These are phyloP conservation scores for Phytophthora fragariae DNA, from an alignment of 352 stramenopile species.

Conservation along the genomic window DNA sequence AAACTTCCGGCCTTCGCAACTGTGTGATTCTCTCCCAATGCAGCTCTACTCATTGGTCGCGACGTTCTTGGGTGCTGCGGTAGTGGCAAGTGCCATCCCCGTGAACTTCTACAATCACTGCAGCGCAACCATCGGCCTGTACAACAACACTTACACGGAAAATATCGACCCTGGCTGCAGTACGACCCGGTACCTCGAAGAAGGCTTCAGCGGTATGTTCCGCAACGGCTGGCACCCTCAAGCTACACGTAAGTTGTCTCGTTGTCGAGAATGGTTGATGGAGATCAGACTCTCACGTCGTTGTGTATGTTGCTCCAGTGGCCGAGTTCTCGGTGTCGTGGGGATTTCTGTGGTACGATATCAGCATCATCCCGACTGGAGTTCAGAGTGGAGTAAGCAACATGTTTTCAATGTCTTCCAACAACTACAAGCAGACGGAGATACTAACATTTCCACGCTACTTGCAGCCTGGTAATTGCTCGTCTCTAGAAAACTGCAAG, in stretches of 20 bases:
- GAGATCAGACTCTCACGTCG: neutral
- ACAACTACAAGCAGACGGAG: neutral
- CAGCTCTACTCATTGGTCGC: slow-evolving; percentile 14
- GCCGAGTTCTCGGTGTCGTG: slow-evolving; percentile 56
- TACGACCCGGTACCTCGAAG: slow-evolving; percentile 38
- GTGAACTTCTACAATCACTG: slow-evolving; percentile 72
- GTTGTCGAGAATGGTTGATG: neutral
- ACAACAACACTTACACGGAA: slow-evolving; percentile 56
- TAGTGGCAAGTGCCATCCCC: slow-evolving; percentile 38
- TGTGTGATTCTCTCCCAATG: slow-evolving; percentile 4
- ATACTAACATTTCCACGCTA: neutral
- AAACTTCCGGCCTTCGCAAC: slow-evolving; percentile 6
- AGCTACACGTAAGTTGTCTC: slow-evolving; percentile 46
- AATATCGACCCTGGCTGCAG: slow-evolving; percentile 44
- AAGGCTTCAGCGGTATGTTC: slow-evolving; percentile 74
- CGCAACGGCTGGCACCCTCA: slow-evolving; percentile 61
- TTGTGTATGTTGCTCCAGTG: slow-evolving; percentile 31
- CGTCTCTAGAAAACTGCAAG: slow-evolving; percentile 50
- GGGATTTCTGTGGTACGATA: slow-evolving; percentile 67
- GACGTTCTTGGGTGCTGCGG: slow-evolving; percentile 6
- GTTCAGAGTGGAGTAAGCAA: slow-evolving; percentile 34
- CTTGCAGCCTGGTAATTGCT: slow-evolving; percentile 46
- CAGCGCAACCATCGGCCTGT: slow-evolving; percentile 48
- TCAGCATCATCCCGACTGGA: slow-evolving; percentile 69
- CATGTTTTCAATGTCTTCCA: neutral